Conservation (phyloP, 2,329 filamentous ascomycete genomes). For the Sarocladium oryzae region DNA sequence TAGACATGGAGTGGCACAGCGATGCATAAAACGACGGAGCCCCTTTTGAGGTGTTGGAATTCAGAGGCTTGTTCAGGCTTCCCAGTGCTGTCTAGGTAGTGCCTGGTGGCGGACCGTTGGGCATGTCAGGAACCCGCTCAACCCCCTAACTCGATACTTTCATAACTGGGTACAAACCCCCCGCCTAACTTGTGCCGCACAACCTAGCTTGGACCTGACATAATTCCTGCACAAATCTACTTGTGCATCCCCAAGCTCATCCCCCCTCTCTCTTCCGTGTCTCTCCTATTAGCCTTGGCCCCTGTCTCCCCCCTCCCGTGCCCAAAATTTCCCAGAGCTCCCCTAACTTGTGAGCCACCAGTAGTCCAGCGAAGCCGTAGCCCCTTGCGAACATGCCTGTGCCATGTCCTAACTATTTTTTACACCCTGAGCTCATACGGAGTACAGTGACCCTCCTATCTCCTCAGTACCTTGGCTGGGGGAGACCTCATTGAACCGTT, state of each 20-base stretch:
- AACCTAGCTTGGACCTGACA: not conserved
- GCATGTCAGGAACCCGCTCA: no score
- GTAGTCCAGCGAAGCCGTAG: not conserved
- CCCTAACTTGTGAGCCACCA: slow-evolving; percentile 1
- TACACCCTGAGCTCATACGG: slow-evolving; percentile 8
- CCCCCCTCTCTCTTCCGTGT: not conserved
- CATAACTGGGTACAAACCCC: not conserved
- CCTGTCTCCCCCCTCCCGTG: slow-evolving; percentile 2
- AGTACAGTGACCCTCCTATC: not conserved
- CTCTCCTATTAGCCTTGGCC: slow-evolving; percentile 1
- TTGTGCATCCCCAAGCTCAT: not conserved
- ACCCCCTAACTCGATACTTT: not conserved
- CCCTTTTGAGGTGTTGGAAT: slow-evolving; percentile 5
- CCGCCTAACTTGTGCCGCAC: not conserved
- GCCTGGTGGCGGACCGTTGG: no score
- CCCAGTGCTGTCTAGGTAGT: not conserved
- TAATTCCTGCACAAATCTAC: not conserved
- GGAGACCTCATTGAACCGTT: slow-evolving; percentile 3
- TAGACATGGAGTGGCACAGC: not conserved
- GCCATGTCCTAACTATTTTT: slow-evolving; percentile 7
- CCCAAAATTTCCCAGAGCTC: slow-evolving; percentile 3
- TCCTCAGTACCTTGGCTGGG: not conserved
- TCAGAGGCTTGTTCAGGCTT: not conserved
- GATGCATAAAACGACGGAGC: not conserved
- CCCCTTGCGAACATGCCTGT: not conserved